Base-by-base conservation (phyloP, 1,284 basidiomycete genomes). In the Blastosporella zonata region DNA sequence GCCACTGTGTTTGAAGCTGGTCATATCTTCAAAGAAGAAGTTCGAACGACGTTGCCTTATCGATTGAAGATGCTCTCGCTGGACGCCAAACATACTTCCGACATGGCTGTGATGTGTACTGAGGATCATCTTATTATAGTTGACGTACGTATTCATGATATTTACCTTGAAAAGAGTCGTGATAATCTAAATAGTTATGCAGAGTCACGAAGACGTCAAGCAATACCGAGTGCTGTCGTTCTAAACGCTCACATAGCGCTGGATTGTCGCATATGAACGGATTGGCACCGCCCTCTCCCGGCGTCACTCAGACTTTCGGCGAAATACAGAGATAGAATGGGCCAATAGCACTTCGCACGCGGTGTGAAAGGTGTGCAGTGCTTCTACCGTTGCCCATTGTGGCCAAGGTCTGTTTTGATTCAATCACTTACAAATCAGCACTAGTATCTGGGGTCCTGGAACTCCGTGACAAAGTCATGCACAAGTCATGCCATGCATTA, bases 81-180 rank as follows among this genome's bases (percentile, higher is more conserved):
- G 34, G 54, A 46, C 50, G 52, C 44, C 52, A 57, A 38, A 49
- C 49, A n/a, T 54, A 59, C 38, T 58, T 55, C 31, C 53, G 45
- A 49, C 15, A 51, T 63, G 55, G 60, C 65, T 29, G 72, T 69
- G 9, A 74, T 83, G 74, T 71, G 79, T 63, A 75, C 70, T 55
- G 79, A 81, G 59, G 80, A 83, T 60, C 68, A 65, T 53, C 57
- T 82, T 6, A 62, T 82, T 37, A 59, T 79, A 8, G 75, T 82
- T 31, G 67, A 73, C 56, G 78, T 79, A 25, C 38, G 52, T 44
- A 18, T 10, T 37, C 33, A 17, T 21, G 23, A 15, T 9, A 35
- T 35, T 15, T n/a, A 46, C 29, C 43, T 29, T 17, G 13, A 4
- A 18, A 34, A 6, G 18, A 13, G 29, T 42, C 15, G 33, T 54